A percentile compares a stretch with the other conserved stretches of the same genome.
Evolutionary conservation across 345 rosid species (phyloP).

Genomic region (Ricinus communis): DNA sequence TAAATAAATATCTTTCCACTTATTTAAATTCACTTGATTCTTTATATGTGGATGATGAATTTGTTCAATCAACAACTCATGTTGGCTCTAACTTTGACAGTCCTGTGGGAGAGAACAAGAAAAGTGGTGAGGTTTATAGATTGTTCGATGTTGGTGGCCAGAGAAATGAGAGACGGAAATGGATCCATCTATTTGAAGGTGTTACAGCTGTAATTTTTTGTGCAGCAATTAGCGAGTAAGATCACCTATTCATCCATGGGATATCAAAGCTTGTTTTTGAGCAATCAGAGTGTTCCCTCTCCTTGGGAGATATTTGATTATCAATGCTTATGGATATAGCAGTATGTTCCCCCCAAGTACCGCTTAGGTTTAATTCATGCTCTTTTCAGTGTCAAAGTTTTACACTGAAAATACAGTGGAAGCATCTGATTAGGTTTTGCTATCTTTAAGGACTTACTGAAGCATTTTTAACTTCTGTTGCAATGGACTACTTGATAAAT

Average conservation of each 20-base stretch:
- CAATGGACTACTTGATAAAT: background rate
- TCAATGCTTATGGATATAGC: background rate
- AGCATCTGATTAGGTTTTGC: background rate
- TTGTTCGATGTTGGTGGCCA: constrained; percentile 99
- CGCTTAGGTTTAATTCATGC: background rate
- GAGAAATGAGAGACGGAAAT: constrained; percentile 96
- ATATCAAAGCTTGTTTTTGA: background rate
- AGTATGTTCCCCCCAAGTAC: background rate
- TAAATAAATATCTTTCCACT: no score
- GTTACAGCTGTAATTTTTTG: constrained; percentile 98
- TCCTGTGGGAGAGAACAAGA: constrained; percentile 93
- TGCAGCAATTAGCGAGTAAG: constrained; percentile 99
- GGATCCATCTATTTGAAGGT: constrained; percentile 99
- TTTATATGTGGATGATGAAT: background rate
- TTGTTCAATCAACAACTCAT: constrained; percentile 4
- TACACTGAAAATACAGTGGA: background rate
- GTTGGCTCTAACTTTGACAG: constrained; percentile 45
- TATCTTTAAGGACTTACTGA: background rate
- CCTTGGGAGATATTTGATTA: background rate
- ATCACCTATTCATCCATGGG: constrained; percentile 9
- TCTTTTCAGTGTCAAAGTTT: background rate
- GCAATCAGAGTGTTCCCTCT: background rate
- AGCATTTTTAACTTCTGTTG: background rate
- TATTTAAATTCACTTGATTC: no score
- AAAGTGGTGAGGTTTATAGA: constrained; percentile 97